Base-by-base conservation (phyloP, 2,329 filamentous ascomycete genomes). In the Thielaviopsis cerberus region DNA sequence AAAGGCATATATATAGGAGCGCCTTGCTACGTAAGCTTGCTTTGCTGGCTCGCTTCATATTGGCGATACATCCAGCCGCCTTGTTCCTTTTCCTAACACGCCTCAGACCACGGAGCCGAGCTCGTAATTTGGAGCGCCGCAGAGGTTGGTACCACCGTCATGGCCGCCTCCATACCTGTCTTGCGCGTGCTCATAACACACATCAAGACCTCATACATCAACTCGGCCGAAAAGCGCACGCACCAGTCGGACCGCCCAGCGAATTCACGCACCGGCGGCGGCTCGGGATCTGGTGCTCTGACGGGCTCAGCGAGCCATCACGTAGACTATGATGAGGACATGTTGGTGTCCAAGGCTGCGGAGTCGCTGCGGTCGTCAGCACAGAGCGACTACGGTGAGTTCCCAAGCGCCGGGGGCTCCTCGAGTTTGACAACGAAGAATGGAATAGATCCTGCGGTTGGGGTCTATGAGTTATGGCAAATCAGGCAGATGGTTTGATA, bases 121-220 rank as follows among this genome's bases (percentile, higher is more conserved):
- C 62, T 64, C 11, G 58, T 63, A 50, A 62, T 63, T 50, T 64
- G 62, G 63, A 59, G 60, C 23, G 63, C 59, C 15, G 62, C 62
- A 22, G 63, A 64, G 48, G 60, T 62, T 22, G 60, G 62, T 23
- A 61, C 62, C 2, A 62, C 62, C 26, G 63, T 63, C 51, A 62
- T 64, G 51, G 63, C 63, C 25, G 62, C 60, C 60, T 64, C 62
- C 11, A 62, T 65, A 26, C 64, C 64, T 4, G 59, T 64, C 23
- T 59, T 65, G 0, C 63, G 63, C 27, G 61, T 62, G 10, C 53
- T 64, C n/a, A 51, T 63, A 13, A 58, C 25, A 13, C 60, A 60
- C 34, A 61, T 63, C 23, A 60, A 61, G 57, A 51, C 60, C 8
- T 54, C 54, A 1, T 62, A 62, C 58, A 20, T 61, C 57, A 58